Evolutionary conservation across 495 filamentous ascomycete genomes (phyloP), one percentile per base, ranked within the genome.

Genomic region (Entonaema liquescens): DNA sequence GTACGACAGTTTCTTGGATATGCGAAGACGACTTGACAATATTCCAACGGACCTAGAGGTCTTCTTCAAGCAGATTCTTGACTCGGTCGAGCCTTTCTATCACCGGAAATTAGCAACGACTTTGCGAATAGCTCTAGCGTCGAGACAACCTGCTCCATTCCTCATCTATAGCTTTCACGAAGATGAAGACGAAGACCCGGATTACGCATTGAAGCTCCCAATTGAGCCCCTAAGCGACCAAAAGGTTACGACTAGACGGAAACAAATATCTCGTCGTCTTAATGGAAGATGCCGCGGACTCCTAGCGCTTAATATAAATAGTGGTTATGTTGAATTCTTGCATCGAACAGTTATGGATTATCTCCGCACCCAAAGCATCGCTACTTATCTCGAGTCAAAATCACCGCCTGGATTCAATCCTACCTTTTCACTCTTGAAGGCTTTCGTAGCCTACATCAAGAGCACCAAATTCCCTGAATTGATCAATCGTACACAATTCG

Each of bases 41-140:
- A 38, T 82, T 13, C 81, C 81, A 1, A 31, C 42, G n/a, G 71
- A 78, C 17, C 54, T 83, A 0, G 66, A 73, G 19, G 33, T 65
- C 0, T 68, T 78, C 17, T 82, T 73, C 67, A 61, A 42, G 6
- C 67, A 70, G 12, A 76, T 77, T 7, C 52, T 73, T n/a, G 50
- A 59, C 5, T 62, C 62, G 2, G 52, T 74, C 1, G 56, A 69
- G 1, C 59, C 60, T 1, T 23, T 63, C 1, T 69, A 71, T 26
- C 74, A 68, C 12, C 21, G 50, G 7, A 65, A 62, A 29, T 40
- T 59, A 47, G 68, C 72, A 11, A 13, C 29, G 4, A 31, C 36
- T 8, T 49, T 75, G 7, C 55, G 55, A 26, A 67, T 75, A 6
- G 17, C 50, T 21, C 9, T 64, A 3, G 23, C 8, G 9, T 5